phyloP scores from a whole-genome alignment of 768 basidiomycete genomes.

The Hericium alpestre region DNA sequence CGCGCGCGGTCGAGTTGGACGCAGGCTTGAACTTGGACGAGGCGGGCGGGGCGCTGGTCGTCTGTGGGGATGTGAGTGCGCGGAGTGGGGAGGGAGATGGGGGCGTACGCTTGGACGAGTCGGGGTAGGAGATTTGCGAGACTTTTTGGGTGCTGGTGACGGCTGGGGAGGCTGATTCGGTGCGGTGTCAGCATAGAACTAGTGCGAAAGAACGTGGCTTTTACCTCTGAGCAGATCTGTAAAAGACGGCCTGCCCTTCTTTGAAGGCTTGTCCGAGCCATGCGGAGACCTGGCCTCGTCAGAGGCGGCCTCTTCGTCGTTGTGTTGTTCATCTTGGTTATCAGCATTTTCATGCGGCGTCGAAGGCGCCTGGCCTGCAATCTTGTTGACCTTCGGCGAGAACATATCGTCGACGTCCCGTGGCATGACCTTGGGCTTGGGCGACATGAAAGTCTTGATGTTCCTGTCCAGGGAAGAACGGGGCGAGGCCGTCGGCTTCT shows the following conservation, averaged over 20 bases:
- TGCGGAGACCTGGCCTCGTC: too few species aligned
- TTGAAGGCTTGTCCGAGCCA: too few species aligned
- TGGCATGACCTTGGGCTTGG: not conserved
- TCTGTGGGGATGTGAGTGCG: not conserved
- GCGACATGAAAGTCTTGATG: not conserved
- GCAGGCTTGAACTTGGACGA: slow-evolving; percentile 1
- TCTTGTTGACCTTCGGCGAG: not conserved
- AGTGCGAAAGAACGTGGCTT: too few species aligned
- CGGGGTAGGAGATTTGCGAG: too few species aligned
- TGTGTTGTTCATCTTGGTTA: not conserved
- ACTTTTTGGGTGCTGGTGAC: too few species aligned
- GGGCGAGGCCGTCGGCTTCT: not conserved
- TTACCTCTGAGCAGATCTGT: too few species aligned
- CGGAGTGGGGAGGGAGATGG: not conserved
- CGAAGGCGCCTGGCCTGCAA: not conserved
- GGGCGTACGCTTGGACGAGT: too few species aligned
- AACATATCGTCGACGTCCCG: not conserved
- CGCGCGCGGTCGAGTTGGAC: not conserved
- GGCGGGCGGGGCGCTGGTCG: not conserved
- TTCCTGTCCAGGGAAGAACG: not conserved
- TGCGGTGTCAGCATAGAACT: too few species aligned
- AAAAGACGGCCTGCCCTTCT: too few species aligned
- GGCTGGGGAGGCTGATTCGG: too few species aligned
- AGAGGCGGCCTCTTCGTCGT: too few species aligned
- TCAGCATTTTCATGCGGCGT: not conserved